Evolutionary conservation across 495 filamentous ascomycete species (phyloP), one percentile per base, ranked within the genome.

Genomic region (Daldinia grandis): DNA sequence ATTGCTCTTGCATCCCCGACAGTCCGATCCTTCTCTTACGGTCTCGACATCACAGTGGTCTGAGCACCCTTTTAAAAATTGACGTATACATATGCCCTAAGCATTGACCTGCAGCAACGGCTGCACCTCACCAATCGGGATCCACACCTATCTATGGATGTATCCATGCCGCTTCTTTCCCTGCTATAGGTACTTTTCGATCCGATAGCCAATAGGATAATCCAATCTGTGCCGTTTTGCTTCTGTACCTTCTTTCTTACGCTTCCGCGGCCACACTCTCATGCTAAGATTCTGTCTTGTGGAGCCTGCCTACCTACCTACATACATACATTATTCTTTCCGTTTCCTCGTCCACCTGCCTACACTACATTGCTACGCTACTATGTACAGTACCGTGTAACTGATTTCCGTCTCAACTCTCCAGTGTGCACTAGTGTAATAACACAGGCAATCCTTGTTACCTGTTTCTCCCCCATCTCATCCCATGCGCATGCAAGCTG

Each of bases 381-480:
- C 47, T 27, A 27, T 21, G 37, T 17, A 51, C 47, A 37, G 31
- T 58, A 62, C 58, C 64, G 66, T 69, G 60, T 71, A 75, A 74
- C 73, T 64, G 66, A 62, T 62, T 66, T 17, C 62, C 60, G 69
- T 65, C 66, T 17, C 37, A 19, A 55, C 28, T 25, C 27, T 37
- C 64, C 62, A 58, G 50, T 37, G 30, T 9, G 33, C 27, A 55
- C 25, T 63, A 33, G n/a, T n/a, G n/a, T n/a, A 71, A 69, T 71
- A 66, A 69, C 69, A 69, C 62, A 74, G 68, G 33, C 61, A 62
- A 67, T 68, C 69, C 73, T 74, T 64, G 61, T 76, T 64, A 49
- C 53, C 54, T 72, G 62, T 68, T 31, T 70, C 65, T 56, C 61
- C 56, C 42, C 55, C 42, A 54, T 60, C 54, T 57, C 59, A 57